Evolutionary conservation across 495 filamentous ascomycete genomes (phyloP), one percentile per base, ranked within the genome.

Genomic region (Daldinia bambusicola): DNA sequence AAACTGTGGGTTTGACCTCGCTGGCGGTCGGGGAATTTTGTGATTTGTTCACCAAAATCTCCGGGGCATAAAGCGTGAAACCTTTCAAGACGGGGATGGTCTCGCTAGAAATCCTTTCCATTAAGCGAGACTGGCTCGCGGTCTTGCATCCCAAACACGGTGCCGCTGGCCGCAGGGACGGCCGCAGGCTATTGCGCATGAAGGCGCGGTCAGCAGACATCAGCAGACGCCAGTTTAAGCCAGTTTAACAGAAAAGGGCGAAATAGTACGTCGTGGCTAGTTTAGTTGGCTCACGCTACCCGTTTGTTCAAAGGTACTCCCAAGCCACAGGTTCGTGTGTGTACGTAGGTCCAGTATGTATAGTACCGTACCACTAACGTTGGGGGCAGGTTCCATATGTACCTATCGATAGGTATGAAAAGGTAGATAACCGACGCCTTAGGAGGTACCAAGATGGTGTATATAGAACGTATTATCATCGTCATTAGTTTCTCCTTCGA

Each of bases 101-200:
- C 61, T 72, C 61, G 70, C 61, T 67, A 62, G 53, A 58, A 58
- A 20, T 48, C 12, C 26, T 50, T 63, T 36, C 7, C 51, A 51
- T 52, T 73, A 69, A 62, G 50, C 66, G 70, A 73, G 70, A 50
- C 70, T 57, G 51, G 56, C 36, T 58, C 62, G 60, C 61, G 57
- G 52, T 61, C 61, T 69, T 66, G 53, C 66, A 55, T 62, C 61
- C 66, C 69, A 52, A 65, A 72, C 41, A 64, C 61, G 56, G 66
- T 73, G 52, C 71, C 63, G 71, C 66, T 59, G 75, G 75, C 69
- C 70, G 73, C 73, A 77, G 71, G 67, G 55, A 51, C 43, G 73
- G 75, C 70, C 75, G 75, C 75, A 77, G 75, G 64, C 41, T 60
- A 61, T 64, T 66, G 63, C 73, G 75, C 75, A 77, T 75, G 62